phyloP scores from a whole-genome alignment of 345 rosid genomes.

The Abelmoschus esculentus region DNA sequence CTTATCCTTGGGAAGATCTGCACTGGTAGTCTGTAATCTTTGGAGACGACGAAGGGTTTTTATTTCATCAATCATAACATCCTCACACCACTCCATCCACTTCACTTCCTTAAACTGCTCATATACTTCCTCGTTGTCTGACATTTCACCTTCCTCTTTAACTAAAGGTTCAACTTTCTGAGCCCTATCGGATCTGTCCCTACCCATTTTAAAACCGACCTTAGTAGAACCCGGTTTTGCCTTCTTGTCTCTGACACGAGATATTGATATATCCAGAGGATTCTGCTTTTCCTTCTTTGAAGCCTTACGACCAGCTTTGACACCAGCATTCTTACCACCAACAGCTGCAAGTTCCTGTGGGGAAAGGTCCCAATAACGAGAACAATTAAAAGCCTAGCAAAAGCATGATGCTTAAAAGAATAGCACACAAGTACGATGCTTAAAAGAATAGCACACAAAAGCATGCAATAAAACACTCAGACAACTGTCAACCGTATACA shows the following conservation, averaged over 20 bases:
- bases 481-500: background rate
- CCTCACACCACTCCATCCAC: constrained; percentile 99
- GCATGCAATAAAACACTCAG: background rate
- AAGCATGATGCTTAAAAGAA: background rate
- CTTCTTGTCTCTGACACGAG: constrained; percentile 45
- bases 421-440: background rate
- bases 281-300: constrained; percentile 58
- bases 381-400: background rate
- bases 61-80: constrained; percentile 69
- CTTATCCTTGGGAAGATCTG: constrained; percentile 86
- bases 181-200: constrained; percentile 48
- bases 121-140: constrained; percentile 83
- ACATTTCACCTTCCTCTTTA: constrained; percentile 99
- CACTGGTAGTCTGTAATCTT: constrained; percentile 87
- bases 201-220: constrained; percentile 29
- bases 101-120: constrained; percentile 97
- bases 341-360: constrained; percentile 72
- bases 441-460: background rate
- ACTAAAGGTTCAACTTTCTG: constrained; percentile 61
- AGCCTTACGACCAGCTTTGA: constrained; percentile 61
- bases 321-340: constrained; percentile 61
- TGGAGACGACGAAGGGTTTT: constrained; percentile 78
- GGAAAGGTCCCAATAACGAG: constrained; percentile 1
- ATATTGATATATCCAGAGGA: constrained; percentile 31
- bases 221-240: constrained; percentile 42